Evolutionary conservation across 495 filamentous ascomycete genomes (phyloP).

Genomic region (Penicillium herquei): DNA sequence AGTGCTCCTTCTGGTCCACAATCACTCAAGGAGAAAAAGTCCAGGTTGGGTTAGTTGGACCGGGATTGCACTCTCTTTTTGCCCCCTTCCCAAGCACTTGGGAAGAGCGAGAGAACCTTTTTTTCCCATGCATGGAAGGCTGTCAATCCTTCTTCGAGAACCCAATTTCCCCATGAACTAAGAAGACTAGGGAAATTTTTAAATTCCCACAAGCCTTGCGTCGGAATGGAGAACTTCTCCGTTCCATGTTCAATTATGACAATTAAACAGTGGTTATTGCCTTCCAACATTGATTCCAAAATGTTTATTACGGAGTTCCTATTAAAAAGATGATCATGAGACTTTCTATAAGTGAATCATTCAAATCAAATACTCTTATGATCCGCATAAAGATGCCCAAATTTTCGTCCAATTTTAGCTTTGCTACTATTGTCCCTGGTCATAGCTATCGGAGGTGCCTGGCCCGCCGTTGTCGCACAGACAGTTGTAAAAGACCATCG

Average conservation of each 20-base stretch:
- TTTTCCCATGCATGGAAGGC: slow-evolving; percentile 30
- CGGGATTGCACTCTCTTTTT: neutral
- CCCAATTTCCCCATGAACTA: slow-evolving; percentile 2
- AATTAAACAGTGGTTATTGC: no score
- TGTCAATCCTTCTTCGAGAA: slow-evolving; percentile 28
- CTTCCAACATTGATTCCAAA: no score
- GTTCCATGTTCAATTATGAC: neutral
- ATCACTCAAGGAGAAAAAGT: neutral
- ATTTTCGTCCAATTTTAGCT: slow-evolving; percentile 5
- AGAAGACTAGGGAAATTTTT: neutral
- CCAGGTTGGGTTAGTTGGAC: neutral
- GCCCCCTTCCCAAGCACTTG: slow-evolving; percentile 7
- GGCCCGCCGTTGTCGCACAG: slow-evolving; percentile 12
- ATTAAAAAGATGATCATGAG: no score
- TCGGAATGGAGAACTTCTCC: neutral
- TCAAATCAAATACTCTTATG: no score
- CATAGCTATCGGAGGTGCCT: neutral
- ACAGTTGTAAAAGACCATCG: neutral
- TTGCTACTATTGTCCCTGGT: slow-evolving; percentile 5
- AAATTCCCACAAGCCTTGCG: slow-evolving; percentile 3
- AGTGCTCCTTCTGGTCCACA: neutral
- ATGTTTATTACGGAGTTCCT: no score
- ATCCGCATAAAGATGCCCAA: neutral
- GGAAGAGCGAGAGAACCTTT: neutral
- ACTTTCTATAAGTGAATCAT: no score